Conservation (phyloP, 495 filamentous ascomycete genomes). For the Daldinia decipiens region DNA sequence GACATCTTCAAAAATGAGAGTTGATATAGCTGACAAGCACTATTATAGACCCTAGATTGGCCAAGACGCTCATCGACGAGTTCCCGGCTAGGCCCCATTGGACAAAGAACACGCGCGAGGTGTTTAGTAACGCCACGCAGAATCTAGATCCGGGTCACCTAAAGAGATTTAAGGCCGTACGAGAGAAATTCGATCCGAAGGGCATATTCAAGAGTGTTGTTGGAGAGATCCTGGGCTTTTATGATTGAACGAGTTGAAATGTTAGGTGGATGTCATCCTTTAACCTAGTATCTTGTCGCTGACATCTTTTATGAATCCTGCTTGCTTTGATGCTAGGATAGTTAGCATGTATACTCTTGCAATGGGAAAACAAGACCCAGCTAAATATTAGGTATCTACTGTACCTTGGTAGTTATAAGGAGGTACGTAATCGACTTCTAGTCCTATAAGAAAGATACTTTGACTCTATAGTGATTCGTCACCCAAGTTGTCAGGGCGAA, state of each 20-base stretch:
- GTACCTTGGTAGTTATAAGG: too few relatives aligned
- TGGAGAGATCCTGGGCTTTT: slow-evolving; percentile 59
- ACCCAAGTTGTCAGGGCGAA: not conserved
- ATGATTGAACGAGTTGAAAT: slow-evolving; percentile 31
- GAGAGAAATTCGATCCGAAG: slow-evolving; percentile 58
- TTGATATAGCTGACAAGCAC: slow-evolving; percentile 21
- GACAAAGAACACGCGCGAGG: slow-evolving; percentile 63
- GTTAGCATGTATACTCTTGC: not conserved
- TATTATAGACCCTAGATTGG: slow-evolving; percentile 52
- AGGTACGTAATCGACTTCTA: too few relatives aligned
- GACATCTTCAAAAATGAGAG: not conserved
- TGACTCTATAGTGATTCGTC: not conserved
- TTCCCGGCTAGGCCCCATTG: slow-evolving; percentile 62
- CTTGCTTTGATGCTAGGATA: slow-evolving; percentile 1
- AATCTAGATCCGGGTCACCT: slow-evolving; percentile 60
- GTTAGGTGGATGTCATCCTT: not conserved
- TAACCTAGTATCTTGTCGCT: not conserved
- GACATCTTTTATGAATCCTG: not conserved
- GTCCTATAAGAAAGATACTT: not conserved
- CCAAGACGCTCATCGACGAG: slow-evolving; percentile 59
- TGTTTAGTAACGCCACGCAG: slow-evolving; percentile 55
- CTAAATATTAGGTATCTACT: too few relatives aligned
- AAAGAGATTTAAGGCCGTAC: slow-evolving; percentile 55
- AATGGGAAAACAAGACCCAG: too few relatives aligned
- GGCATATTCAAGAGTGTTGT: slow-evolving; percentile 59